Base-by-base conservation (phyloP, 176 grass and related monocot genomes). In the Echinochloa phyllopogon region DNA sequence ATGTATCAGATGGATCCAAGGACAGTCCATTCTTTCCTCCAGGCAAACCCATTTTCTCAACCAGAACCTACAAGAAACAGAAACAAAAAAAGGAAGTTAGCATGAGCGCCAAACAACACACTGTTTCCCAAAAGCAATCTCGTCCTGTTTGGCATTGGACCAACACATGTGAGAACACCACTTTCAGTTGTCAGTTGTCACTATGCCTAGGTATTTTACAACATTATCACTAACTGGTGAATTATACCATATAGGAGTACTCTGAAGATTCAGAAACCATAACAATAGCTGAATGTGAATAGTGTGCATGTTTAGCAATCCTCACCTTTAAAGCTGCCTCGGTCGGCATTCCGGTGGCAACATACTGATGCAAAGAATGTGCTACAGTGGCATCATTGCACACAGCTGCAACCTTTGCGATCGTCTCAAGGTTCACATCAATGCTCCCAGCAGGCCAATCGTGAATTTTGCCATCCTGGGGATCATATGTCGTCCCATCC, bases 41-140 rank as follows among this genome's bases (percentile, higher is more conserved):
- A 61, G 96, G 91, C 24, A 95, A 48, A 7, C 96, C 96, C 96
- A 98, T 98, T 78, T 98, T 98, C 86, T 98, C 96, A 84, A 93
- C 91, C 37, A 98, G 80, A 57, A 98, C 89, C 95, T 98, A 53
- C 67, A 67, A 86, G 41, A 64, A 84, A 82, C 69, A 74, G 88
- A 78, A 10, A 33, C 29, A 91, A 69, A 77, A 12, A 43, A 69
- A 84, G n/a, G 44, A 13, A 21, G 74, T 86, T 61, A 74, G 49
- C 10, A 67, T 29, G 12, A 62, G 15, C 41, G 10, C 41, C 65
- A 72, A 77, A 64, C 17, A 65, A 45, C 17, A 79, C 4, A 79
- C 15, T 48, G 69, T 65, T 53, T 82, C 66, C 24, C 21, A 56
- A n/a, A 11, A 65, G 38, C 39, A 83, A 21, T 80, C 23, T 69